These are phyloP conservation scores for Fusarium buharicum DNA, from an alignment of 2,329 filamentous ascomycete genomes.

Conservation along the genomic window DNA sequence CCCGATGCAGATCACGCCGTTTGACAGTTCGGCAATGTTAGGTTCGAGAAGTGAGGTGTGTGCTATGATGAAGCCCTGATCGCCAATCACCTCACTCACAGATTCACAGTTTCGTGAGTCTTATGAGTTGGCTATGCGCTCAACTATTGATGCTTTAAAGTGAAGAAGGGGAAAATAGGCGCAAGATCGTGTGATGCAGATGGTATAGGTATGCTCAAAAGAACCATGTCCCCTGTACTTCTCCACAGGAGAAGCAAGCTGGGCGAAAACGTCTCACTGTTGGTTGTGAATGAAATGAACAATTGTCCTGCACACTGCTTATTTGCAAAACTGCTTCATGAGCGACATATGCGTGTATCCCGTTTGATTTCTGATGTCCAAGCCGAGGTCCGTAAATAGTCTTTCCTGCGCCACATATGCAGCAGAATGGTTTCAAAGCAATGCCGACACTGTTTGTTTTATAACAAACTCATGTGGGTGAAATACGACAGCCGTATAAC, in stretches of 20 bases:
- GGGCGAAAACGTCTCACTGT: constrained; percentile 20
- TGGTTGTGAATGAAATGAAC: constrained; percentile 6
- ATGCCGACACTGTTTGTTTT: constrained; percentile 5
- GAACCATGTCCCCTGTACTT: background rate
- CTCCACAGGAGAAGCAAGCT: constrained; percentile 15
- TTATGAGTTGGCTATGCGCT: too few species aligned
- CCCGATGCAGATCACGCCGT: constrained; percentile 48
- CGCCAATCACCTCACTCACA: constrained; percentile 14
- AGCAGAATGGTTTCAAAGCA: constrained; percentile 14
- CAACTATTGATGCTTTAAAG: background rate
- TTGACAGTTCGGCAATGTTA: constrained; percentile 46
- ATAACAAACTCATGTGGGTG: constrained; percentile 20
- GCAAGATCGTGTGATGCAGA: background rate
- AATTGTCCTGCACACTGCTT: constrained; percentile 20
- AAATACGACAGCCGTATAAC: constrained; percentile 21
- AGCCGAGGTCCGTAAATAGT: constrained; percentile 1
- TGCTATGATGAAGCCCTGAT: constrained; percentile 3
- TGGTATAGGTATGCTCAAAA: background rate
- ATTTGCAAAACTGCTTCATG: constrained; percentile 4
- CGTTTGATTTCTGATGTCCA: background rate
- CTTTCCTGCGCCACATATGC: constrained; percentile 30
- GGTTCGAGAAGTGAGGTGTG: constrained; percentile 27
- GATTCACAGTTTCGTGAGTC: too few species aligned
- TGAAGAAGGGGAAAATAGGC: background rate
- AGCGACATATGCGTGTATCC: constrained; percentile 25